phyloP scores from a whole-genome alignment of 495 filamentous ascomycete genomes.

The Sabuloglossum arenarium region DNA sequence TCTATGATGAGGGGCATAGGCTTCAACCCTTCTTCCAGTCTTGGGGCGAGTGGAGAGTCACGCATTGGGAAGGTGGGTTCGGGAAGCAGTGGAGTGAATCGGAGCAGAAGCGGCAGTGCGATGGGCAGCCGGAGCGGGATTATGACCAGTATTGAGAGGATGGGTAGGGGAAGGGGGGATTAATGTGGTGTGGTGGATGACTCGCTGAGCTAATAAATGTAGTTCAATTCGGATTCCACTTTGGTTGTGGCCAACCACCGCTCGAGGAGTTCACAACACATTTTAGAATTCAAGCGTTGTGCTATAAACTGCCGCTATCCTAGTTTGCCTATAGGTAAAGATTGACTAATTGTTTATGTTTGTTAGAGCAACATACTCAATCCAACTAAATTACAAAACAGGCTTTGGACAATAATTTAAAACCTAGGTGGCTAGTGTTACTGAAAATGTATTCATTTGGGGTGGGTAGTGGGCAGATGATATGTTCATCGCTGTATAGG shows the following conservation, averaged over 20 bases:
- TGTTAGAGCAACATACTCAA: no score
- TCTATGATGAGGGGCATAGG: not conserved
- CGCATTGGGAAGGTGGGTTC: constrained; percentile 19
- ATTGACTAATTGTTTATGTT: no score
- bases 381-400: no score
- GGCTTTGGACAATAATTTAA: no score
- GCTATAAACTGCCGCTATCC: no score
- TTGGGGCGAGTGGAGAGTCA: constrained; percentile 13
- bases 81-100: constrained; percentile 5
- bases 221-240: not conserved
- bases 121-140: constrained; percentile 17
- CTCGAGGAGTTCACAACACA: not conserved
- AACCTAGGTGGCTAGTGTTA: no score
- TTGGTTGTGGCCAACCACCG: not conserved
- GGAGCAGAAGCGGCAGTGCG: constrained; percentile 1
- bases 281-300: not conserved
- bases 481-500: not conserved
- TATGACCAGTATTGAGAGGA: constrained; percentile 26
- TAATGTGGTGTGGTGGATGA: not conserved
- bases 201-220: not conserved
- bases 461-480: not conserved
- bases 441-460: no score
- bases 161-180: constrained; percentile 13
- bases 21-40: not conserved
- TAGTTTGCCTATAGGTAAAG: no score